A percentile compares a stretch with the other conserved stretches of the same genome.
Conservation (phyloP, 2,329 filamentous ascomycete genomes). For the Diaporthe citrichinensis region DNA sequence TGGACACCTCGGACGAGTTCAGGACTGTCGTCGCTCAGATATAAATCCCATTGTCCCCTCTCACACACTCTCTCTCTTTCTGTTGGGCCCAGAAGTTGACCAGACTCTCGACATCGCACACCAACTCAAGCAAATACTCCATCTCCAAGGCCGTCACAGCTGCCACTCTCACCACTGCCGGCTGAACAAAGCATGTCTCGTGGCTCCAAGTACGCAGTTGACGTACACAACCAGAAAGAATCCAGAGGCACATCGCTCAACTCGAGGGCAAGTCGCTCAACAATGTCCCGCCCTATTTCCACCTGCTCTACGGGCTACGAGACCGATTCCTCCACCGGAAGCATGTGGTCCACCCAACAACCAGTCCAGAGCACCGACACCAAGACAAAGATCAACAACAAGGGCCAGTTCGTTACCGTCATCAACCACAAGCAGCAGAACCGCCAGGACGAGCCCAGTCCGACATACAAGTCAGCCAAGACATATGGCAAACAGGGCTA, state of each 20-base stretch:
- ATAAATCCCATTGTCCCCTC: constrained; percentile 29
- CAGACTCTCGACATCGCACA: not conserved
- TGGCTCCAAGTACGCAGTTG: constrained; percentile 30
- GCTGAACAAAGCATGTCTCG: constrained; percentile 30
- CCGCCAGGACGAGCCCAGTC: constrained; percentile 18
- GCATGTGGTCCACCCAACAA: constrained; percentile 13
- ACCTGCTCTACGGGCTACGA: constrained; percentile 30
- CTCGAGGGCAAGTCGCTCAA: constrained; percentile 33
- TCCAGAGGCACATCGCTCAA: constrained; percentile 25
- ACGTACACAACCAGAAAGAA: constrained; percentile 28
- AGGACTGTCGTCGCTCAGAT: not conserved
- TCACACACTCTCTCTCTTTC: not conserved
- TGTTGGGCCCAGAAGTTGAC: not conserved
- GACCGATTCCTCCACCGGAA: not conserved
- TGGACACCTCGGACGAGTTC: not conserved
- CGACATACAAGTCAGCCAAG: constrained; percentile 22
- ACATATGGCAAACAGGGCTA: constrained; percentile 1
- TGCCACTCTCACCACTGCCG: not conserved
- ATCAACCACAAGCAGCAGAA: constrained; percentile 24
- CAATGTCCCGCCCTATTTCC: constrained; percentile 27
- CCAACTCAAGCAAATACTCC: not conserved
- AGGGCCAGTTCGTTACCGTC: constrained; percentile 39
- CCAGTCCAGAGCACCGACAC: constrained; percentile 24
- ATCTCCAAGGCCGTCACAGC: not conserved
- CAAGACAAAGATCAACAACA: constrained; percentile 34